Base-by-base conservation (phyloP, 208 protist species). In the Trypanosoma mega region DNA sequence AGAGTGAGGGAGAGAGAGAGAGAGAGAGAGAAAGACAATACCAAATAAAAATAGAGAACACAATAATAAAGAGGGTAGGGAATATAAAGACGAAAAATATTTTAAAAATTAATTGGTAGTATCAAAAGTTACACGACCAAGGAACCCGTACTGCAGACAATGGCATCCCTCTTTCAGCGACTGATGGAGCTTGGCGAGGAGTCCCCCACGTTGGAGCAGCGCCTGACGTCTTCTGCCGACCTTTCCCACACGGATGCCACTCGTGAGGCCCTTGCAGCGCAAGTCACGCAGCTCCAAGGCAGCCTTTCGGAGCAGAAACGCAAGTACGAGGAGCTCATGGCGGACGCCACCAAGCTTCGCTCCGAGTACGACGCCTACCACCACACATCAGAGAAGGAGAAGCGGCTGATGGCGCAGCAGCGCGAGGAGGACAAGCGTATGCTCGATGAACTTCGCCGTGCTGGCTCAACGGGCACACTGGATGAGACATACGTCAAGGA, bases 281-380 rank as follows among this genome's bases (percentile, higher is more conserved):
- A 55, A n/a, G 27, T 62, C 7, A 12, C 21, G 29, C 59, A 74
- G 56, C 55, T 78, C 45, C 55, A 47, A 14, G 47, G 51, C 30
- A 46, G 20, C 3, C 58, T 76, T 16, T 49, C 34, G n/a, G 52
- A 68, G 34, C 61, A 76, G 46, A 74, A 61, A 30, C 52, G 55
- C 46, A 52, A 66, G 34, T 76, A 79, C 53, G 54, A 79, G n/a
- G 53, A 71, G 4, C 58, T 73, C 6, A 37, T 80, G 12, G 47
- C 43, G 2, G 65, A 74, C 43, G 61, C 65, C 30, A 71, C 53
- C 11, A 43, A 45, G 1, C 58, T 74, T 34, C 68, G 63, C 2
- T 68, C 56, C 4, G 72, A 76, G 65, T 83, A 69, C 47, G 63
- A 76, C 47, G 59, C 68, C 33, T 76, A 73, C 39, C 51, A 57